A percentile compares a stretch with the other conserved stretches of the same genome.
Conservation (phyloP, 345 rosid genomes). For the Arabidopsis arenosa region DNA sequence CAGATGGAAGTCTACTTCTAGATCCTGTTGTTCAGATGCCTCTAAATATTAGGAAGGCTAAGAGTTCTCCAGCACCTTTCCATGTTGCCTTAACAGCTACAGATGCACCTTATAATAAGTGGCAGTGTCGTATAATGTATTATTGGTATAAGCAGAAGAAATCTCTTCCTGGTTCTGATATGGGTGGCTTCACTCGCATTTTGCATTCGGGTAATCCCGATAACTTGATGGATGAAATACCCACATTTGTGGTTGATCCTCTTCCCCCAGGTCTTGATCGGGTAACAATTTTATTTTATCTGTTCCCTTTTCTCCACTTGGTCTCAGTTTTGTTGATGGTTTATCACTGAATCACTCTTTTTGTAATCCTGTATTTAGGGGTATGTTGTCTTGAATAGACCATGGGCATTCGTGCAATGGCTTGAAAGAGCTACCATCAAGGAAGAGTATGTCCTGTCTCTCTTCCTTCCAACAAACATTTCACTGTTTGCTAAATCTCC, state of each 20-base stretch:
- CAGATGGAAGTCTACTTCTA: constrained; percentile 46
- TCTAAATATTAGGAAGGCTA: constrained; percentile 47
- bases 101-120: constrained; percentile 81
- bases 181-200: constrained; percentile 94
- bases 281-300: constrained; percentile 46
- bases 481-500: constrained; percentile 22
- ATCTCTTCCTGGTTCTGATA: constrained; percentile 81
- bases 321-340: background rate
- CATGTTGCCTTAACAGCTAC: constrained; percentile 96
- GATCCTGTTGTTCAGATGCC: constrained; percentile 87
- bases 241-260: constrained; percentile 88
- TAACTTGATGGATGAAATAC: constrained; percentile 92
- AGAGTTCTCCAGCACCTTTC: constrained; percentile 51
- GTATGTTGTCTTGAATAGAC: constrained; percentile 92
- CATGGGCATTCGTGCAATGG: constrained; percentile 99
- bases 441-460: constrained; percentile 75
- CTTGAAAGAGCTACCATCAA: constrained; percentile 84
- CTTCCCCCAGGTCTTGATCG: constrained; percentile 89
- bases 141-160: constrained; percentile 90
- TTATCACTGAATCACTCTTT: constrained; percentile 11
- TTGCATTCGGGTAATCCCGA: constrained; percentile 91
- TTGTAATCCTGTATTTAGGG: constrained; percentile 60
- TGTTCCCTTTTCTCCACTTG: background rate
- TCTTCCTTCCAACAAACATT: background rate
- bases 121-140: constrained; percentile 98